Evolutionary conservation across 2,329 filamentous ascomycete species (phyloP), one percentile per base, ranked within the genome.

Genomic region (Tolypocladium ophioglossoides): DNA sequence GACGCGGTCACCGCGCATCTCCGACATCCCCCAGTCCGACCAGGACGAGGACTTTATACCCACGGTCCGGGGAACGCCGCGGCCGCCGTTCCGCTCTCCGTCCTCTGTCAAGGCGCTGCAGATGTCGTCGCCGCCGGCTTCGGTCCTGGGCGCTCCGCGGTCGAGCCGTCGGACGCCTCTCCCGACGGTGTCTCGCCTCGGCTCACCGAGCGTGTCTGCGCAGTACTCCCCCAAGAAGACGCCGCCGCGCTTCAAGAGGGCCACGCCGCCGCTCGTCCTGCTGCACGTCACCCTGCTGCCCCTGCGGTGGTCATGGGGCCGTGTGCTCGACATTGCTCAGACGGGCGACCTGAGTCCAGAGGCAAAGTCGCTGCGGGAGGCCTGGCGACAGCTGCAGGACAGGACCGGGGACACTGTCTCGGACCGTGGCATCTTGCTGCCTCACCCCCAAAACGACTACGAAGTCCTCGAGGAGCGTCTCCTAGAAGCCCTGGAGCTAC

Each of bases 371-470:
- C 72, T 84, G n/a, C 78, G 76, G 30, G 80, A 83, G 57, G 81
- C 82, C 35, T 88, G 84, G 79, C 78, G 80, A 48, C 72, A 86
- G 55, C 72, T 92, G 2, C 82, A 85, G 59, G 84, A 87, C 52
- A 85, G 86, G 55, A 75, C 89, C 4, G 83, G 82, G 1, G 86
- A 90, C 51, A 89, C 86, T 0, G 82, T 91, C 12, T 77, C 87
- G 58, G 80, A 87, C 64, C 79, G 89, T 24, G 89, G 87, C 2
- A 78, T 94, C 37, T 73, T 94, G 46, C 77, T 94, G 9, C 82
- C 87, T 2, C 89, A 94, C 64, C 89, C 89, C 1, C 82, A 88
- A 60, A 85, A 86, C 54, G 88, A 91, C 66, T 92, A 88, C 63
- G 88, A 91, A 67, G 72, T 89, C 54, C 77, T 94, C 0, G 87